Percentiles rank a stretch among this genome's conserved stretches.
Conservation (phyloP, 345 rosid species). For the sweet orange (Citrus sinensis) region DNA sequence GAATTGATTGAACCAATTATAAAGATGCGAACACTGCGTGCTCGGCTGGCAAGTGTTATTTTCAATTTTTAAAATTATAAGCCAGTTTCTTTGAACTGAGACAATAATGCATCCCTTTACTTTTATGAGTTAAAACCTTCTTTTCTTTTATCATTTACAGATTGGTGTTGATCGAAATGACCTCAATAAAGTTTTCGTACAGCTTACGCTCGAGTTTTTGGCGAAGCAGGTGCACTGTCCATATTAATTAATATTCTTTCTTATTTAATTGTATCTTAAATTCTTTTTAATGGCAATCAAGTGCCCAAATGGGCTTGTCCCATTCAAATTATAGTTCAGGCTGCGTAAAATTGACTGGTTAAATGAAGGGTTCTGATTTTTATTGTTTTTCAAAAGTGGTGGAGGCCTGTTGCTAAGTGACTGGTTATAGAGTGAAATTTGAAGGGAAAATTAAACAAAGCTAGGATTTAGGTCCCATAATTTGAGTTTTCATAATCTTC, state of each 20-base stretch:
- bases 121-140: not conserved
- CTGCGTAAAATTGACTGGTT: too few relatives aligned
- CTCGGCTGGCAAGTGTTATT: conserved; percentile 70
- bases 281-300: too few relatives aligned
- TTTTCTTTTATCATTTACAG: conserved; percentile 33
- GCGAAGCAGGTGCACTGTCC: conserved; percentile 66
- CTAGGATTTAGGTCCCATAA: too few relatives aligned
- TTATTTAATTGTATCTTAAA: not conserved
- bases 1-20: conserved; percentile 85
- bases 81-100: not conserved
- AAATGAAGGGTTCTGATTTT: too few relatives aligned
- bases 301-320: too few relatives aligned
- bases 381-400: too few relatives aligned
- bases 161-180: conserved; percentile 80
- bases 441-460: too few relatives aligned
- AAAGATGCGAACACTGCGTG: conserved; percentile 82
- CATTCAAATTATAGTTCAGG: too few relatives aligned
- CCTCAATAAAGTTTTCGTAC: conserved; percentile 65
- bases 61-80: conserved; percentile 7
- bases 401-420: too few relatives aligned
- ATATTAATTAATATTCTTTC: not conserved
- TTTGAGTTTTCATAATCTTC: too few relatives aligned
- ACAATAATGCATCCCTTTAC: not conserved
- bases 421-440: too few relatives aligned
- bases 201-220: conserved; percentile 81